phyloP scores from a whole-genome alignment of 192 early-diverging fungal genomes.

The Coemansia sp. region DNA sequence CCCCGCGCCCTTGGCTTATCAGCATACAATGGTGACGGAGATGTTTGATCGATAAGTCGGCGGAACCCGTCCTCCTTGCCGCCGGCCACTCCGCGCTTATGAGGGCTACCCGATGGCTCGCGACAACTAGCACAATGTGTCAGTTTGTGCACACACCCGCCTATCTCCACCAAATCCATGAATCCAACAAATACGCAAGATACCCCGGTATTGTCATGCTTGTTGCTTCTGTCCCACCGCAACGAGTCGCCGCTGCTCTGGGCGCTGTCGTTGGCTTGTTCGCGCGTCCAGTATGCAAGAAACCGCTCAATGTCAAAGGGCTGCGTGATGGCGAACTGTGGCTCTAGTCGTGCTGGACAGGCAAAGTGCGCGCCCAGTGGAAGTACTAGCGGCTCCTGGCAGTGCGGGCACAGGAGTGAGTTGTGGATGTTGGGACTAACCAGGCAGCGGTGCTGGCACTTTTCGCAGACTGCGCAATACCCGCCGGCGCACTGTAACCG shows the following conservation, averaged over 20 bases:
- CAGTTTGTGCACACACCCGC: constrained; percentile 4
- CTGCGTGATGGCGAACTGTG: constrained; percentile 39
- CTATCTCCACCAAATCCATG: constrained; percentile 20
- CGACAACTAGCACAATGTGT: constrained; percentile 12
- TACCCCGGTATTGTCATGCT: background rate
- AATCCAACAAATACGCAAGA: constrained; percentile 35
- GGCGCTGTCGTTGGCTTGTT: constrained; percentile 3
- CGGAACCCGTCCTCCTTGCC: background rate
- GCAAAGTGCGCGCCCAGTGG: constrained; percentile 51
- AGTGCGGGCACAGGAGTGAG: constrained; percentile 38
- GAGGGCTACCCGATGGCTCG: background rate
- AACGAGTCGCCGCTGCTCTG: constrained; percentile 7
- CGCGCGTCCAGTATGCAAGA: constrained; percentile 17
- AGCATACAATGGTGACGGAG: background rate
- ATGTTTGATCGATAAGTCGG: background rate
- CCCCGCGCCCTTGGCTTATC: background rate
- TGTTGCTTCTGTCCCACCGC: constrained; percentile 5
- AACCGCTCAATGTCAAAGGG: constrained; percentile 49
- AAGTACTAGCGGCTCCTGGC: constrained; percentile 31
- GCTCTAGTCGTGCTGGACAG: constrained; percentile 37
- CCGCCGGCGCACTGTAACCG: constrained; percentile 31
- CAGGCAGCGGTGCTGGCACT: constrained; percentile 41
- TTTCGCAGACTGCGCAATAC: constrained; percentile 35
- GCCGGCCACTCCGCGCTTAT: background rate
- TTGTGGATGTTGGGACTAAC: constrained; percentile 44